phyloP scores from a whole-genome alignment of 2,329 filamentous ascomycete species.

The Gnomoniopsis smithogilvyi region DNA sequence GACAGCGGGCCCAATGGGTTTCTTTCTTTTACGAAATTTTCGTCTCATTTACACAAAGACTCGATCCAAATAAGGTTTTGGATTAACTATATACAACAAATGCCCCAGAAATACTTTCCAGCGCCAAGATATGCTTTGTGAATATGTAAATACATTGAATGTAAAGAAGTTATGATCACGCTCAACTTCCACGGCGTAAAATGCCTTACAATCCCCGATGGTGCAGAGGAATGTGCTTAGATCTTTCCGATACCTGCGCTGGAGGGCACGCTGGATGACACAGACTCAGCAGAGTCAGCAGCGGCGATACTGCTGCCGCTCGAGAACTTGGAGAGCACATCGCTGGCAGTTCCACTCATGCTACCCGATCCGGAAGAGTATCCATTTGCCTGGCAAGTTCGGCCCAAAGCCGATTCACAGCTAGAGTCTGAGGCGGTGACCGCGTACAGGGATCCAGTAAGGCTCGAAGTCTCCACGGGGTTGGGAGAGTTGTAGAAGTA shows the following conservation, averaged over 20 bases:
- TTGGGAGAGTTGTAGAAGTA: slow-evolving; percentile 51
- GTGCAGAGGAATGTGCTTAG: slow-evolving; percentile 21
- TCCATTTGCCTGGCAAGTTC: slow-evolving; percentile 48
- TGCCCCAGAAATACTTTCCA: background rate
- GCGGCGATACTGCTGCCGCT: slow-evolving; percentile 49
- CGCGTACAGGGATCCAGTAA: slow-evolving; percentile 20
- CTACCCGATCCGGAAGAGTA: slow-evolving; percentile 39
- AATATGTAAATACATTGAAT: background rate
- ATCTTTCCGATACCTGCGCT: slow-evolving; percentile 46
- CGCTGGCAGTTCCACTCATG: slow-evolving; percentile 39
- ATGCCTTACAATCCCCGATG: no score
- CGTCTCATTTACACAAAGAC: background rate
- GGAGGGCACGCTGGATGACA: slow-evolving; percentile 33
- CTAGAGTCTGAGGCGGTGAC: slow-evolving; percentile 28
- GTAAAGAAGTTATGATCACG: background rate
- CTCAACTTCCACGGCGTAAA: background rate
- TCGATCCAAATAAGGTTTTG: background rate
- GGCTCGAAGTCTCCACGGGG: slow-evolving; percentile 31
- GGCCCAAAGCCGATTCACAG: slow-evolving; percentile 45
- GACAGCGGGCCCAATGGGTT: background rate
- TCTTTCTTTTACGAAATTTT: background rate
- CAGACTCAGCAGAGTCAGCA: slow-evolving; percentile 33
- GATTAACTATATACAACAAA: background rate
- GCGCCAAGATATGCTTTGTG: background rate
- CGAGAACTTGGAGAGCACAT: slow-evolving; percentile 47